Evolutionary conservation across 169 alveolate genomes (phyloP).

Genomic region (Eimeria necatrix): DNA sequence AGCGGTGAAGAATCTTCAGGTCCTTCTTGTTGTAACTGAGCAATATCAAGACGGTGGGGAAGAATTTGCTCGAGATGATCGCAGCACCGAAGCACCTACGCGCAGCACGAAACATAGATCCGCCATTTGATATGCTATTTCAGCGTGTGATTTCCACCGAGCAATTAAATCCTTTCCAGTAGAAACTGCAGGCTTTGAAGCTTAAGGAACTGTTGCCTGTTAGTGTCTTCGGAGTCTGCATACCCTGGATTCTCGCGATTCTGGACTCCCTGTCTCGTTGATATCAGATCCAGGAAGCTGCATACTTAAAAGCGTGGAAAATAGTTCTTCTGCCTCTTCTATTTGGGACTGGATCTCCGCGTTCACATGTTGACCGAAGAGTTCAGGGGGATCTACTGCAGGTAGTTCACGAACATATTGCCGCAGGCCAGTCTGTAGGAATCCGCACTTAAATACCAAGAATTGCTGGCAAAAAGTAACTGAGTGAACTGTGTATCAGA

Average conservation of each 20-base stretch:
- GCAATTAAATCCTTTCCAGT: too few species aligned
- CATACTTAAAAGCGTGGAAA: slow-evolving; percentile 90
- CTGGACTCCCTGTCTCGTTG: slow-evolving; percentile 86
- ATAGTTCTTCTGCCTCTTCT: slow-evolving; percentile 92
- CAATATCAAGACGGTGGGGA: slow-evolving; percentile 92
- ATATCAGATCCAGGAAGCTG: slow-evolving; percentile 89
- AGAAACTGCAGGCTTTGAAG: too few species aligned
- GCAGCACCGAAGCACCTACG: slow-evolving; percentile 66
- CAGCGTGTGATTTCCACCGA: too few species aligned
- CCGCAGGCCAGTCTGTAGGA: slow-evolving; percentile 66
- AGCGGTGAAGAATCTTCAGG: slow-evolving; percentile 92
- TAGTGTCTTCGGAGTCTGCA: not conserved
- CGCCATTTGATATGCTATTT: too few species aligned
- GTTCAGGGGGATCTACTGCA: slow-evolving; percentile 93
- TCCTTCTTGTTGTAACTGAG: slow-evolving; percentile 89
- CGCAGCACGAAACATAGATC: not conserved
- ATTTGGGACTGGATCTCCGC: slow-evolving; percentile 95
- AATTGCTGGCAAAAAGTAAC: not conserved
- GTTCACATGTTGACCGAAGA: slow-evolving; percentile 96
- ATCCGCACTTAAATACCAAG: not conserved
- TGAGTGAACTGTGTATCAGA: too few species aligned
- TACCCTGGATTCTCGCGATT: slow-evolving; percentile 66
- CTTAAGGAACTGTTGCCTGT: too few species aligned
- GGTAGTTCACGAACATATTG: slow-evolving; percentile 79
- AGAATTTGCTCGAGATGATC: slow-evolving; percentile 86